Evolutionary conservation across 2,329 filamentous ascomycete species (phyloP), one percentile per base, ranked within the genome.

Genomic region (Exophiala phaeomuriformis): DNA sequence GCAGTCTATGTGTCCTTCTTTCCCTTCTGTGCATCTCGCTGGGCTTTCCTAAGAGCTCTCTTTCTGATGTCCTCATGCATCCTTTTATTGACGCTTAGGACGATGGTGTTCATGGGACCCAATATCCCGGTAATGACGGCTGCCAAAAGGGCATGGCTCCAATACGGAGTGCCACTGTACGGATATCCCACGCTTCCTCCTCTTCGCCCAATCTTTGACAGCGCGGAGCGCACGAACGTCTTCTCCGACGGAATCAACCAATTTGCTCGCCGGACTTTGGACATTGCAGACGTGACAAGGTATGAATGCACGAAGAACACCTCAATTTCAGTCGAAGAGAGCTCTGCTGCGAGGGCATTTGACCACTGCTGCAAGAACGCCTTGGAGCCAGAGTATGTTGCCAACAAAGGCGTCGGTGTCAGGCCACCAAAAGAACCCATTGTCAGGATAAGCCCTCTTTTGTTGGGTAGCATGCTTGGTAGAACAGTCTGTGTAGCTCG

Each of bases 351-450:
- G 9, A 98, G 79, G 7, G 93, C 84, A 4, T 83, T 86, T 61
- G 87, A 95, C 93, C 93, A 98, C 67, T 95, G 85, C 73, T 97
- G 91, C 46, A 98, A 79, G 79, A 98, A 98, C 1, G 93, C 91
- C 75, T 98, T 98, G 81, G 86, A 93, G 61, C 93, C 93, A 42
- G 88, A 94, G 78, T 98, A 98, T 2, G 93, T 97, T 8, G 93
- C 93, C 42, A 98, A 80, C 51, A 93, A 83, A 4, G 94, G 90
- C 0, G 89, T 95, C 5, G 93, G 93, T 57, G 93, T 82, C 72
- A 94, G 85, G 62, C 93, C 94, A 58, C 86, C 93, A 68, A 97
- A 95, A 7, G 90, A 96, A 44, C 91, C 93, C 90, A 98, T 96
- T 54, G 91, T 98, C 51, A 98, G 77, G 65, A 98, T 89, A 35